Base-by-base conservation (phyloP, 1,284 basidiomycete species). In the Pseudozyma tsukubaensis region DNA sequence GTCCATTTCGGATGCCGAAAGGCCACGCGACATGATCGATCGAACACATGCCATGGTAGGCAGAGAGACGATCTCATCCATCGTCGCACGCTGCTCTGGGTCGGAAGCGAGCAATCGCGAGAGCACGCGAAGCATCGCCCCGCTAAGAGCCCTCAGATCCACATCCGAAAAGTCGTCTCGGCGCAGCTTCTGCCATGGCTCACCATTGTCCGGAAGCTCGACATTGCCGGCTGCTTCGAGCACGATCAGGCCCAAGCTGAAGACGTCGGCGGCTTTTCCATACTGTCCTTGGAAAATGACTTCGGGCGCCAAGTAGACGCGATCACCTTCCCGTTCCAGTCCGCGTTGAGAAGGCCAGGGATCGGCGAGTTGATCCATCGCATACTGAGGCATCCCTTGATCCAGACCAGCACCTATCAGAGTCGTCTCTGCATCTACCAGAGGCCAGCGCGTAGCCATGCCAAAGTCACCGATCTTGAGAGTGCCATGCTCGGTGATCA, bases 381-480 rank as follows among this genome's bases (percentile, higher is more conserved):
- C 50, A 50, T 35, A 52, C 36, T 37, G 42, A n/a, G 34, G 42
- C 36, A 39, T 35, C 58, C 45, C 57, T 36, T 57, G 49, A n/a
- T 71, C 73, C 44, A 84, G 36, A 4, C 63, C 71, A 8, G 83
- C 80, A 13, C 83, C 82, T 6, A 64, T 39, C 43, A 83, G 62
- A 19, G 82, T 81, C 42, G 72, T 78, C 24, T 67, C 64, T 12
- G 80, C 66, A 36, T 77, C 74, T 43, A 69, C 67, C 16, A 72
- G 67, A 0, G 83, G 83, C 83, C 83, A 84, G 34, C 83, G 64
- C 9, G 80, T 79, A 3, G 83, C 83, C 76, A 84, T 75, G n/a
- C 97, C 97, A 88, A 99, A 99, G 86, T 99, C 97, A 14, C 94
- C 94, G 83, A 99, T 95, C 88, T 95, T 97, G 86, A 99, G 92